Evolutionary conservation across 2,329 filamentous ascomycete species (phyloP), one percentile per base, ranked within the genome.

Genomic region (Ascochyta fabae): DNA sequence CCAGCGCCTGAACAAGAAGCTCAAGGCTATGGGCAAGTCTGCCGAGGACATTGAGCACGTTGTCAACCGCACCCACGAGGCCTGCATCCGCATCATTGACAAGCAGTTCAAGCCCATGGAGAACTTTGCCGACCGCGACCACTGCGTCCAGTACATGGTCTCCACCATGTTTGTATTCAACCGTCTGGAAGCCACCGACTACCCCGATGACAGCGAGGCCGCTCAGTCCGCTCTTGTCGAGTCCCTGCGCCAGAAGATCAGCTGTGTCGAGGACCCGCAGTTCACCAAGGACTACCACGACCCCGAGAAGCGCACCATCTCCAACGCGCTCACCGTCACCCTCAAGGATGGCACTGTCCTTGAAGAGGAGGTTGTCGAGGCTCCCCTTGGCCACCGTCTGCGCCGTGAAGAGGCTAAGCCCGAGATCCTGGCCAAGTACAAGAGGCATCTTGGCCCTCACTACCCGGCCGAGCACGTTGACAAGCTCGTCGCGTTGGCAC

Each of bases 41-140:
- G 92, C 93, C 53, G 90, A 89, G 67, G 94, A 99, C 78, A 78
- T 99, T 82, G 94, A 96, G 82, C 85, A 85, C 59, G 86, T 99
- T 71, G 92, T 89, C 68, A 96, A 94, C 86, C 89, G 95, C 70
- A 99, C 95, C 8, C 95, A 99, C 82, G 95, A 99, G 81, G 95
- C 95, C 56, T 98, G 95, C 82, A 87, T 99, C 75, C 92, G 95
- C 72, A 99, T 99, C 80, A 99, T 99, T 72, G 95, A 99, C 86
- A 99, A 99, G 86, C 95, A 99, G 81, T 96, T 96, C 86, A 98
- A 97, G 86, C 88, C 93, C 69, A 96, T 99, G 91, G 93, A 97
- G 84, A 99, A 99, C 87, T 99, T 98, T 55, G 95, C 95, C 73
- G 95, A 99, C 81, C 92, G 95, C 73, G 95, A 99, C 80, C 95